phyloP scores from a whole-genome alignment of 805 yeast species.

The Teunomyces aglyptinius region DNA sequence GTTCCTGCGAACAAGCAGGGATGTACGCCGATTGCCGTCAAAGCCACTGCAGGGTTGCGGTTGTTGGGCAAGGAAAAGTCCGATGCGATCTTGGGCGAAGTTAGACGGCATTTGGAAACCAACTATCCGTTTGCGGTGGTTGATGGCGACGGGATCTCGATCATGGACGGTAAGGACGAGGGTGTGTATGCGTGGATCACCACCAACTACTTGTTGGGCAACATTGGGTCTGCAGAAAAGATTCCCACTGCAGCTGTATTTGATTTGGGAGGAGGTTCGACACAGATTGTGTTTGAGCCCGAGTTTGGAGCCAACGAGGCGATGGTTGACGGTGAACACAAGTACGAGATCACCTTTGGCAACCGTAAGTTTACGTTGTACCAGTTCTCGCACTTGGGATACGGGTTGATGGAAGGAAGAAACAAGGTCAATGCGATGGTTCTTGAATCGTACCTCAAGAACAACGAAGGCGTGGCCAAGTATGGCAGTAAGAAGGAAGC shows the following conservation, averaged over 20 bases:
- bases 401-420: slow-evolving; percentile 94
- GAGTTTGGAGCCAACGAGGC: slow-evolving; percentile 54
- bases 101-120: slow-evolving; percentile 67
- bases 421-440: slow-evolving; percentile 70
- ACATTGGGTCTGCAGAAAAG: slow-evolving; percentile 78
- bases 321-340: slow-evolving; percentile 86
- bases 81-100: slow-evolving; percentile 68
- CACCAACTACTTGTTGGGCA: slow-evolving; percentile 87
- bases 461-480: slow-evolving; percentile 17
- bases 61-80: slow-evolving; percentile 76
- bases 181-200: slow-evolving; percentile 99
- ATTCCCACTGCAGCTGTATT: slow-evolving; percentile 93
- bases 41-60: slow-evolving; percentile 97
- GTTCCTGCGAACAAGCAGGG: slow-evolving; percentile 71
- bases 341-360: slow-evolving; percentile 77
- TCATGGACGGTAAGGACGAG: slow-evolving; percentile 96
- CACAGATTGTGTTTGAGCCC: slow-evolving; percentile 98
- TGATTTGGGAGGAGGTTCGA: slow-evolving; percentile 97
- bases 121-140: slow-evolving; percentile 94
- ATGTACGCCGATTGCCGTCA: slow-evolving; percentile 94
- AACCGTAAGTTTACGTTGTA: slow-evolving; percentile 76
- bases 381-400: slow-evolving; percentile 94
- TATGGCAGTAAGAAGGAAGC: slow-evolving; percentile 30
- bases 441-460: slow-evolving; percentile 48
- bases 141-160: slow-evolving; percentile 78